Percentiles rank a stretch among this genome's conserved stretches.
Evolutionary conservation across 208 protist species (phyloP).

Genomic region (Leishmania tropica): DNA sequence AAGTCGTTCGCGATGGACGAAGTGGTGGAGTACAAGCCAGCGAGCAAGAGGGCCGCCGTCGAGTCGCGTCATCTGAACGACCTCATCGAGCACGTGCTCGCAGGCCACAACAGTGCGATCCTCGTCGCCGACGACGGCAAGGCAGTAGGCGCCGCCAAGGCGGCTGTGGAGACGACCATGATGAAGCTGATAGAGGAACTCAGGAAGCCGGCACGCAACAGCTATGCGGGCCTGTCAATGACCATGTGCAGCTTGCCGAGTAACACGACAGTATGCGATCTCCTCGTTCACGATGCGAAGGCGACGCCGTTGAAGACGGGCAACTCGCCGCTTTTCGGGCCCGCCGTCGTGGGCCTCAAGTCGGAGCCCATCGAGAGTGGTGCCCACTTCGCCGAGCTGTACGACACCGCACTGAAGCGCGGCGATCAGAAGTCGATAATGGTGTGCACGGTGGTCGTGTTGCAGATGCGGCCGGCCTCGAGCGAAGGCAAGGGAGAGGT

Average conservation of each 20-base stretch:
- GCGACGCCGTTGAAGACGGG: conserved; percentile 34
- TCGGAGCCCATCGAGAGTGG: conserved; percentile 25
- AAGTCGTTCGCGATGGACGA: conserved; percentile 37
- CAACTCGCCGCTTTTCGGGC: conserved; percentile 61
- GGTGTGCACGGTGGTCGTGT: conserved; percentile 53
- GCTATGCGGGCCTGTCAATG: conserved; percentile 33
- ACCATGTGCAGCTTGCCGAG: conserved; percentile 39
- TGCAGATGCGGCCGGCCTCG: conserved; percentile 33
- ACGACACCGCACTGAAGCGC: conserved; percentile 32
- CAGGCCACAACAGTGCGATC: conserved; percentile 58
- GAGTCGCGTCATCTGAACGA: conserved; percentile 34
- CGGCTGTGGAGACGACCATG: conserved; percentile 28
- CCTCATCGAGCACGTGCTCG: conserved; percentile 49
- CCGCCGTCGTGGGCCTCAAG: conserved; percentile 37
- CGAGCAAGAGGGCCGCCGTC: conserved; percentile 9
- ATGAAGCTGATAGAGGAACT: conserved; percentile 32
- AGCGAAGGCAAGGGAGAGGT: conserved; percentile 35
- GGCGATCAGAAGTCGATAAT: conserved; percentile 33
- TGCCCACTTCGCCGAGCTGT: conserved; percentile 33
- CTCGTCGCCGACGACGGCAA: conserved; percentile 49
- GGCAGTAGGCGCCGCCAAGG: conserved; percentile 17
- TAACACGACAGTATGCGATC: conserved; percentile 35
- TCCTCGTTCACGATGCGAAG: conserved; percentile 28
- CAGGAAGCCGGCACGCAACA: conserved; percentile 22
- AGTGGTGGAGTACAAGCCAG: conserved; percentile 38